Evolutionary conservation across 345 rosid species (phyloP).

Genomic region (Acer yangbiense): DNA sequence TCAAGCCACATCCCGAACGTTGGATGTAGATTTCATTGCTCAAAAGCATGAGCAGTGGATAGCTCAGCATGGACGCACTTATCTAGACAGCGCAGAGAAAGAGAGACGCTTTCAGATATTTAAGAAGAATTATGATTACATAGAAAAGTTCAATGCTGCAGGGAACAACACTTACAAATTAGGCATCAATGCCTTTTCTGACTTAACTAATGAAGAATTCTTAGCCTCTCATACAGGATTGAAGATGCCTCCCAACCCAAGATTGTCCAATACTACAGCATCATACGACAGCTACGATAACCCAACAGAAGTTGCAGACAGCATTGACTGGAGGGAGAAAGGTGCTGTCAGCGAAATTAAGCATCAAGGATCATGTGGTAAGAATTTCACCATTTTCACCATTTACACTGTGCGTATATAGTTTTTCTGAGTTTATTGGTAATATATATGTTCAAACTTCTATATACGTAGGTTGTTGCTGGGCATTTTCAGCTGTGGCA

Average conservation of each 20-base stretch:
- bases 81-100: conserved; percentile 20
- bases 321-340: conserved; percentile 39
- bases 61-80: conserved; percentile 26
- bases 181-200: conserved; percentile 39
- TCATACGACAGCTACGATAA: conserved; percentile 23
- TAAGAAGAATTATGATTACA: background rate
- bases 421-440: background rate
- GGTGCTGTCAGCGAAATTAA: conserved; percentile 15
- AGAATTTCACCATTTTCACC: conserved; percentile 4
- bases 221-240: conserved; percentile 19
- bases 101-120: conserved; percentile 9
- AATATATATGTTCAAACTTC: too few relatives aligned
- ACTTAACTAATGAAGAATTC: conserved; percentile 40
- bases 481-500: conserved; percentile 60
- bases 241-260: conserved; percentile 2
- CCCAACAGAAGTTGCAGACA: conserved; percentile 12
- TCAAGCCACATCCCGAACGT: background rate
- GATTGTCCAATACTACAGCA: background rate
- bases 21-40: background rate
- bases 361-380: conserved; percentile 46
- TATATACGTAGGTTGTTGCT: conserved; percentile 42
- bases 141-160: conserved; percentile 8
- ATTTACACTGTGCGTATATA: too few relatives aligned
- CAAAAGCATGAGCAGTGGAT: conserved; percentile 30
- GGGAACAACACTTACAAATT: conserved; percentile 35